Evolutionary conservation across 139 green algal genomes (phyloP).

Genomic region (Volvox reticuliferus): DNA sequence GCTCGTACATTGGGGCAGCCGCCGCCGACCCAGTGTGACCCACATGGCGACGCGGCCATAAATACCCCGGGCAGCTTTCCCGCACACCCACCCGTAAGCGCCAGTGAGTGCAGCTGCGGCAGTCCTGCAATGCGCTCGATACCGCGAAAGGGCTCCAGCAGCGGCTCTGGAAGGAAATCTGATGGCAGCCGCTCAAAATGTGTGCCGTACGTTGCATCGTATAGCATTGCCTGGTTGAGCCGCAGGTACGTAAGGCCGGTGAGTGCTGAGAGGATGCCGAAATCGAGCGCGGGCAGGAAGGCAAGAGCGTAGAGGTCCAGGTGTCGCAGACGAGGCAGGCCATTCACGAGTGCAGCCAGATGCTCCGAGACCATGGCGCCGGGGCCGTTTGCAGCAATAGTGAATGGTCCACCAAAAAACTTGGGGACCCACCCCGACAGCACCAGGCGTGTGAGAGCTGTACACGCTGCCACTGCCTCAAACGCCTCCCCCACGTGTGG

Average conservation of each 20-base stretch:
- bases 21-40: too few species aligned
- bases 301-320: not conserved
- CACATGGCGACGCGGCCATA: too few species aligned
- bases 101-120: slow-evolving; percentile 27
- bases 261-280: not conserved
- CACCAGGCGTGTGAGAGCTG: not conserved
- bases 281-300: slow-evolving; percentile 10
- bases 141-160: not conserved
- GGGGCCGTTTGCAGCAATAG: not conserved
- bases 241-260: slow-evolving; percentile 1
- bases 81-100: slow-evolving; percentile 14
- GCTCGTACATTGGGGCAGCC: too few species aligned
- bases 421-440: not conserved
- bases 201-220: slow-evolving; percentile 1
- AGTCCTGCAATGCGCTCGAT: slow-evolving; percentile 3
- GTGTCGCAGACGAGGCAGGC: not conserved
- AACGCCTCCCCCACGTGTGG: not conserved
- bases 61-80: not conserved
- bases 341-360: not conserved
- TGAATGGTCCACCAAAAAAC: not conserved
- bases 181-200: slow-evolving; percentile 17
- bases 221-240: not conserved
- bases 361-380: not conserved
- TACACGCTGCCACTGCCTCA: not conserved
- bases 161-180: not conserved